Conservation (phyloP, 2,329 filamentous ascomycete genomes). For the Colletotrichum tamarilloi region DNA sequence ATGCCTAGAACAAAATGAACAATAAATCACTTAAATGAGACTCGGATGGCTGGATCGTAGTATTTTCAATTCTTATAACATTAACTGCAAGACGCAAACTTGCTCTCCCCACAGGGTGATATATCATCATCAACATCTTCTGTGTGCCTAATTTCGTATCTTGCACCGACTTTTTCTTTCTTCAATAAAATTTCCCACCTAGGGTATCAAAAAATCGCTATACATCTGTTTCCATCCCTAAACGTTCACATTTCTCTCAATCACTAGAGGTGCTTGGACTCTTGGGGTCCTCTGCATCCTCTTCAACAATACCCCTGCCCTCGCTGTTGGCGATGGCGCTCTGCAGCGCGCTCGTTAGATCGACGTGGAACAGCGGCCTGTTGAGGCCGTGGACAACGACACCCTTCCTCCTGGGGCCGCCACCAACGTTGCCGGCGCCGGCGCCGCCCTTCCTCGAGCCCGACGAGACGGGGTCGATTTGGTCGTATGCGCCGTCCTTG, state of each 20-base stretch:
- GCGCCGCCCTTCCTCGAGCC: not conserved
- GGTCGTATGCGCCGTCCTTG: constrained; percentile 44
- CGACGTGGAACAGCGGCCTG: constrained; percentile 92
- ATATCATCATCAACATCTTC: not conserved
- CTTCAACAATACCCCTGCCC: constrained; percentile 53
- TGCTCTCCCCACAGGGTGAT: not conserved
- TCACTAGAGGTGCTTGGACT: constrained; percentile 22
- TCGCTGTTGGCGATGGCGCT: constrained; percentile 86
- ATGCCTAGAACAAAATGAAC: too few relatives aligned
- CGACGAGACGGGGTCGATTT: constrained; percentile 41
- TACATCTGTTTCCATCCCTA: constrained; percentile 2
- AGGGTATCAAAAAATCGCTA: constrained; percentile 34
- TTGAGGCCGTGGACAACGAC: constrained; percentile 88
- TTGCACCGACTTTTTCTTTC: not conserved
- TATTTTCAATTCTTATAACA: not conserved
- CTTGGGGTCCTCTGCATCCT: constrained; percentile 5
- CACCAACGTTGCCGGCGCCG: constrained; percentile 28
- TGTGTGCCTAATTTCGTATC: not conserved
- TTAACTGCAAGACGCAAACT: not conserved
- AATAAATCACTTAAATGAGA: too few relatives aligned
- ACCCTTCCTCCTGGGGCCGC: constrained; percentile 57
- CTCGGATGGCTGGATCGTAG: too few relatives aligned
- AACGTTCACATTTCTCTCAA: not conserved
- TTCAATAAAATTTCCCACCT: constrained; percentile 18
- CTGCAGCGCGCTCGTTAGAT: constrained; percentile 89